phyloP scores from a whole-genome alignment of 2,329 filamentous ascomycete species.

The Emydomyces testavorans region DNA sequence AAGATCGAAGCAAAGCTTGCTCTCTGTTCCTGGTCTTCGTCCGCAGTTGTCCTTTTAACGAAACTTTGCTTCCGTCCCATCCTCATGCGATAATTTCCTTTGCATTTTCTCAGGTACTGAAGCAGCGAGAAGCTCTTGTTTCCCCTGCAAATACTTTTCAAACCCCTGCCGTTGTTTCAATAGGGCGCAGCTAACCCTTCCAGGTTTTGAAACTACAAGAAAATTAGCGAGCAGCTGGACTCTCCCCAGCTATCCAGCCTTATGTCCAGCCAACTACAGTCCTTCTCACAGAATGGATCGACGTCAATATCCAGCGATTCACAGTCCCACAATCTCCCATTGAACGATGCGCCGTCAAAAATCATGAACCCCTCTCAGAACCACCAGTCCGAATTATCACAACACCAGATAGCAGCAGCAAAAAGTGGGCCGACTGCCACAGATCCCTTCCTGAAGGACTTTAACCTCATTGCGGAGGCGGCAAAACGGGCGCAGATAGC shows the following conservation, averaged over 20 bases:
- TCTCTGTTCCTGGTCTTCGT: neutral
- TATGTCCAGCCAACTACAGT: neutral
- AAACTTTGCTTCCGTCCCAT: no score
- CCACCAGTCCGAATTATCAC: neutral
- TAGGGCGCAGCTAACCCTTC: neutral
- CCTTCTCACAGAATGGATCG: neutral
- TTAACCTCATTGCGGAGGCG: conserved; percentile 79
- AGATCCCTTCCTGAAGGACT: conserved; percentile 61
- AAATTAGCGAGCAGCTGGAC: neutral
- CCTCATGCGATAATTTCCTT: no score
- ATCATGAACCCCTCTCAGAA: neutral
- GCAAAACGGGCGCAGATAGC: conserved; percentile 88
- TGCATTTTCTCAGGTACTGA: no score
- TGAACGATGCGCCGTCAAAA: neutral
- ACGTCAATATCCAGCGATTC: neutral
- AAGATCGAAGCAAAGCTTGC: neutral
- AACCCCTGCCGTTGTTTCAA: no score
- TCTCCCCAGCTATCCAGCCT: neutral
- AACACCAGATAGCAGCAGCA: neutral
- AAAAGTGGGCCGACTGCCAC: conserved; percentile 28
- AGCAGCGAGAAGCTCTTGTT: no score
- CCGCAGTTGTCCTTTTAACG: no score
- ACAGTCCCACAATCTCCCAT: neutral
- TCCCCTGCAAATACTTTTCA: neutral
- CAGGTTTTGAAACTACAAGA: neutral